Evolutionary conservation across 176 grass and related monocot species (phyloP).

Genomic region (Pontederia paniculata): DNA sequence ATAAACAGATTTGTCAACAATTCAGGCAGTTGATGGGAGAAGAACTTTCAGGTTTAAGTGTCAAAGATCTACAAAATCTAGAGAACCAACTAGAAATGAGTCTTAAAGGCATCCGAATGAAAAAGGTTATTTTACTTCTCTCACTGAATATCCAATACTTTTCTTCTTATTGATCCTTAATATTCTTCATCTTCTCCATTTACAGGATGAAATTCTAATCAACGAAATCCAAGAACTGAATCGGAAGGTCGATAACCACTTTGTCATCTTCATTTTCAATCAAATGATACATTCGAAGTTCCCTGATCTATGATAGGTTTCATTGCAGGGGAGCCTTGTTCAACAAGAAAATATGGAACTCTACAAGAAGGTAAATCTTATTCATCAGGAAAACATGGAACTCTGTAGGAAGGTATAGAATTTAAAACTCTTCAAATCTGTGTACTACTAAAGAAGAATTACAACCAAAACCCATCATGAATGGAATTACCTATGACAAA

Average conservation of each 20-base stretch:
- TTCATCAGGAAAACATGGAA: slow-evolving; percentile 25
- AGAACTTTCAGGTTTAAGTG: slow-evolving; percentile 24
- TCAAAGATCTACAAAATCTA: slow-evolving; percentile 30
- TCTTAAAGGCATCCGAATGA: slow-evolving; percentile 23
- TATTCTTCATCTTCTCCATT: neutral
- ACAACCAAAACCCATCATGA: slow-evolving; percentile 2
- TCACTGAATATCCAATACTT: neutral
- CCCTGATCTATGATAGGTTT: slow-evolving; percentile 1
- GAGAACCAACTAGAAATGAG: slow-evolving; percentile 33
- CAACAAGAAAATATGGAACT: slow-evolving; percentile 31
- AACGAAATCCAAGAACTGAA: slow-evolving; percentile 23
- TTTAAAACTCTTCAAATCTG: neutral
- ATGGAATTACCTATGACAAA: neutral
- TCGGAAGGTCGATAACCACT: slow-evolving; percentile 9
- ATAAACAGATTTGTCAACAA: neutral
- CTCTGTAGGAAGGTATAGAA: slow-evolving; percentile 26
- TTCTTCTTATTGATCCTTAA: neutral
- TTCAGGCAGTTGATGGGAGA: slow-evolving; percentile 36
- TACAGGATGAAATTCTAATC: slow-evolving; percentile 23
- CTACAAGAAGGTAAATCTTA: slow-evolving; percentile 17
- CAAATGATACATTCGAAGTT: neutral
- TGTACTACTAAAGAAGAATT: neutral
- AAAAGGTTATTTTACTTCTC: slow-evolving; percentile 15
- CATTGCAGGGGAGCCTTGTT: slow-evolving; percentile 22
- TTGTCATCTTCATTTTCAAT: neutral